Percentiles rank a stretch among this genome's conserved stretches.
phyloP scores from a whole-genome alignment of 352 stramenopile genomes.

The Globisporangium carolinianum region DNA sequence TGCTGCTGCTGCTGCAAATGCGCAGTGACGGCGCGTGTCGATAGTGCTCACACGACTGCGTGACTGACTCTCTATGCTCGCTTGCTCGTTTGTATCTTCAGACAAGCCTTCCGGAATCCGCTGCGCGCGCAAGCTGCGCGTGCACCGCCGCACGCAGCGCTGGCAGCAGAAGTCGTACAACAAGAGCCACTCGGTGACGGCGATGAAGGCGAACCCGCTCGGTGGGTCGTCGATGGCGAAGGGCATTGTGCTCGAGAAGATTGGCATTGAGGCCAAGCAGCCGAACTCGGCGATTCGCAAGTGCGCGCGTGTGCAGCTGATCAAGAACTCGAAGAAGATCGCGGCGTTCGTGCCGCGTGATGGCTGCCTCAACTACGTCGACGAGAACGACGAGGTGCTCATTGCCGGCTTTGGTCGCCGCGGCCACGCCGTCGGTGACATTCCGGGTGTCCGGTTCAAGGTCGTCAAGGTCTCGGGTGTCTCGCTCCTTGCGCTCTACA shows the following conservation, averaged over 20 bases:
- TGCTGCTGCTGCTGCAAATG: too few relatives aligned
- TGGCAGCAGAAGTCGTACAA: slow-evolving; percentile 99
- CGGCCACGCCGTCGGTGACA: slow-evolving; percentile 99
- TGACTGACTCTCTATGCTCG: neutral
- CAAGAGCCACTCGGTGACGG: slow-evolving; percentile 99
- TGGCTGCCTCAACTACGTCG: slow-evolving; percentile 99
- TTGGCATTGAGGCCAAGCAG: slow-evolving; percentile 99
- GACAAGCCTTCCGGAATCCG: slow-evolving; percentile 99
- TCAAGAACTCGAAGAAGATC: slow-evolving; percentile 99
- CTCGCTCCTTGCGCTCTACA: slow-evolving; percentile 99
- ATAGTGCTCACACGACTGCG: too few relatives aligned
- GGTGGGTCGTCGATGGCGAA: slow-evolving; percentile 99
- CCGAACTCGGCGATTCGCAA: slow-evolving; percentile 99
- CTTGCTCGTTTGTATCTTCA: slow-evolving; percentile 16
- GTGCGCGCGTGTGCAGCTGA: slow-evolving; percentile 99
- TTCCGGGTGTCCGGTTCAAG: slow-evolving; percentile 99
- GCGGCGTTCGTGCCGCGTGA: slow-evolving; percentile 99
- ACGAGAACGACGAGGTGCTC: slow-evolving; percentile 99
- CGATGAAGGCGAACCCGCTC: slow-evolving; percentile 99
- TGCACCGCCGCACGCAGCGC: slow-evolving; percentile 96
- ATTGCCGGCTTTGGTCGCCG: slow-evolving; percentile 99
- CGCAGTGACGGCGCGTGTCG: too few relatives aligned
- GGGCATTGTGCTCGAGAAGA: slow-evolving; percentile 99
- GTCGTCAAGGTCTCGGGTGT: slow-evolving; percentile 99
- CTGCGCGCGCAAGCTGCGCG: slow-evolving; percentile 99